A percentile compares a stretch with the other conserved stretches of the same genome.
These are phyloP conservation scores for Pseudonitzschia delicatissima DNA, from an alignment of 108 stramenopile species.

Conservation along the genomic window DNA sequence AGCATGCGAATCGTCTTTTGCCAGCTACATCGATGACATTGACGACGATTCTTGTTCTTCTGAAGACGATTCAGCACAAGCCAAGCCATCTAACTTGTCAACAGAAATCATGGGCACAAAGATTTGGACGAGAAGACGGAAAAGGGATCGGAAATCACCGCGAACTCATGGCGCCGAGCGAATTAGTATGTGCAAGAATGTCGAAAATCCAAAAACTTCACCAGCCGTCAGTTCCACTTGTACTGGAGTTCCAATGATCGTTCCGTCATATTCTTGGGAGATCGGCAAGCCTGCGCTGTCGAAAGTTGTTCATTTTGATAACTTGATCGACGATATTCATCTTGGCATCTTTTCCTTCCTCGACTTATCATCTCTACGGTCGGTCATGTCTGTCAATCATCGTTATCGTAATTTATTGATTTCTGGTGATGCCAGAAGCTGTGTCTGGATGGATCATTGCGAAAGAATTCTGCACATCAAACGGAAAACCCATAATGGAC, in stretches of 20 bases:
- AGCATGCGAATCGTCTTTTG: background rate
- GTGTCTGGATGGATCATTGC: conserved; percentile 24
- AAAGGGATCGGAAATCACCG: conserved; percentile 7
- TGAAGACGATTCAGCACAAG: background rate
- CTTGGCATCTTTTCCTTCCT: conserved; percentile 27
- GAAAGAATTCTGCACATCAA: conserved; percentile 10
- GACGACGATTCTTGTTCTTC: conserved; percentile 17
- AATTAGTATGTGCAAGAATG: background rate
- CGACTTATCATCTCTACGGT: conserved; percentile 13
- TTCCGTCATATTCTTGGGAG: conserved; percentile 16
- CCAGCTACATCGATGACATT: background rate
- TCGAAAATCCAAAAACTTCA: background rate
- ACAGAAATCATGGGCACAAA: background rate
- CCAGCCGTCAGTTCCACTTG: background rate
- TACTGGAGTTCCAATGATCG: background rate
- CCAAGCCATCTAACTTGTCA: background rate
- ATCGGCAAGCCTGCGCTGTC: background rate
- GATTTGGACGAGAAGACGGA: background rate
- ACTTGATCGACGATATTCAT: conserved; percentile 26
- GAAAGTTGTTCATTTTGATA: background rate
- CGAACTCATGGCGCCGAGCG: background rate
- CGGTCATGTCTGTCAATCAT: conserved; percentile 16
- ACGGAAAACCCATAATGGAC: background rate
- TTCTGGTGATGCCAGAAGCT: conserved; percentile 7
- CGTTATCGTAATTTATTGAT: conserved; percentile 21